Evolutionary conservation across 305 asterid species (phyloP), one percentile per base, ranked within the genome.

Genomic region (Solanum hybrid): DNA sequence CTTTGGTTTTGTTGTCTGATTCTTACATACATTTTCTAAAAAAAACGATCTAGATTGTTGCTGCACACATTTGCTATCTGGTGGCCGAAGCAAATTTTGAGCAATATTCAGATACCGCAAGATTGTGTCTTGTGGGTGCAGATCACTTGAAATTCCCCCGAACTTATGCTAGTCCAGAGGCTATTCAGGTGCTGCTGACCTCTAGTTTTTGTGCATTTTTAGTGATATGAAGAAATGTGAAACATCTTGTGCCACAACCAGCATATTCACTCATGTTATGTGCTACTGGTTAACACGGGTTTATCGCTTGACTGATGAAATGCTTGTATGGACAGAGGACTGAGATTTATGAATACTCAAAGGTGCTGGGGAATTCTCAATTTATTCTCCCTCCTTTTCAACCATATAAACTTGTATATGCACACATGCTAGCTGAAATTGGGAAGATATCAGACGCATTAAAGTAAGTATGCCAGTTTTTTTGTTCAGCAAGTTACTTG

Each of bases 41-140:
- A 76, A 77, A 87, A 51, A 31, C 64, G 92, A 79, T 91, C 90
- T 93, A 95, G 98, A 93, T 94, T 90, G 92, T 92, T 90, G 98
- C 98, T 88, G 99, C 99, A 78, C 99, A 98, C 92, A 95, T 93
- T 51, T 96, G 98, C 93, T 97, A 96, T 93, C 91, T 96, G 93
- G 98, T 98, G 86, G 98, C 99, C 84, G 99, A 98, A 91, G 95
- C 98, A 75, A 96, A 91, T 91, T 98, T 98, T 69, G 99, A 98
- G 92, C 95, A 94, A 79, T 98, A 94, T 92, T 96, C 98, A 75
- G 96, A 96, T 92, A 95, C 92, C 64, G 97, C 99, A 76, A 96
- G 99, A 92, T 76, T 98, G 93, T 98, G 99, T 91, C 99, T 98
- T 89, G 89, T 96, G 85, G 99, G 99, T 92, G 98, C 99, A 72